Conservation (phyloP, 257 asterid species). For the Lavandula angustifolia region DNA sequence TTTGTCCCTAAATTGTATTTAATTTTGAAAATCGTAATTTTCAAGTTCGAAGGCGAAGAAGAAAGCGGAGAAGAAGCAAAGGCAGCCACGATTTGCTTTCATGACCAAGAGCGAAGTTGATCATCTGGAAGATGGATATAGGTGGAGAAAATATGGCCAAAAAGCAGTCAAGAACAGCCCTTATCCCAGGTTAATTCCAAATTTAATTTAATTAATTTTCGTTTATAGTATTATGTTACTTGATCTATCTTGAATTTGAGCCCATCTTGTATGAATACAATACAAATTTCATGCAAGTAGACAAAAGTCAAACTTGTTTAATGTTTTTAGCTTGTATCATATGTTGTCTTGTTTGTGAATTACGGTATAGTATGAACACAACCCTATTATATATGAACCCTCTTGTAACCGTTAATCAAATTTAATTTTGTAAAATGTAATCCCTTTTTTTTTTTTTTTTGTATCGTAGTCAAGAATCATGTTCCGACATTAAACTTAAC, state of each 20-base stretch:
- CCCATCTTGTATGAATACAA: conserved; percentile 32
- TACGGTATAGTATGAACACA: conserved; percentile 22
- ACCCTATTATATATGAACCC: conserved; percentile 44
- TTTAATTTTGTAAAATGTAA: no score
- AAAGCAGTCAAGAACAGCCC: conserved; percentile 72
- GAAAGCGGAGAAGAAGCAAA: conserved; percentile 51
- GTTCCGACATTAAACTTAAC: conserved; percentile 2
- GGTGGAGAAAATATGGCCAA: conserved; percentile 80
- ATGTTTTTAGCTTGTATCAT: conserved; percentile 15
- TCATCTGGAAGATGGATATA: conserved; percentile 70
- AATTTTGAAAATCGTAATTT: conserved; percentile 3
- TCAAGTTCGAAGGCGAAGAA: conserved; percentile 50
- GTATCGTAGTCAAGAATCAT: background rate
- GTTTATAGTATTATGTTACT: background rate
- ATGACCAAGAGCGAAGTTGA: conserved; percentile 71
- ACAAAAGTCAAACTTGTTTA: conserved; percentile 32
- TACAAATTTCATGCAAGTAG: conserved; percentile 32
- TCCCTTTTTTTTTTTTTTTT: background rate
- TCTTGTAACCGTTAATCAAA: background rate
- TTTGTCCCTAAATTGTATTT: no score
- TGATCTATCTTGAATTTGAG: conserved; percentile 12
- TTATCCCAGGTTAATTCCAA: conserved; percentile 50
- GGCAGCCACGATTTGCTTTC: conserved; percentile 56
- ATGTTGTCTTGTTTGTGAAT: conserved; percentile 11
- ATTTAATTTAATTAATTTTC: background rate